These are phyloP conservation scores for Triangularia setosa DNA, from an alignment of 2,329 filamentous ascomycete genomes.

Conservation along the genomic window DNA sequence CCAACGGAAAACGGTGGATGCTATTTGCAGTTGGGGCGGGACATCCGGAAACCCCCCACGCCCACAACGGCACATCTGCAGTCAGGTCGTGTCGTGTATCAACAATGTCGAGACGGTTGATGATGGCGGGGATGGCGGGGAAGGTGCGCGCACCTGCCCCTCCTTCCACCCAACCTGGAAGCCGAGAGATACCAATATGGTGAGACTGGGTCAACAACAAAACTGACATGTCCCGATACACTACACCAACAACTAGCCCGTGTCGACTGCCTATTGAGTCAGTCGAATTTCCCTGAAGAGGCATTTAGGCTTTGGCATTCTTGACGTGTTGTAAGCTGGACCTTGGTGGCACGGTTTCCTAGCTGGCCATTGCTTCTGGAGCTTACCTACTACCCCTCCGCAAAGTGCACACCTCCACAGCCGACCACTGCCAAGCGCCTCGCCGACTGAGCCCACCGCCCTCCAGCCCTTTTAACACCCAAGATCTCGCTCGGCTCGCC, in stretches of 20 bases:
- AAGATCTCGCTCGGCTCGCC: constrained; percentile 17
- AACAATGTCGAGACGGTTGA: background rate
- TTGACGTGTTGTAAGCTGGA: too few relatives aligned
- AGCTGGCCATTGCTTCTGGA: too few relatives aligned
- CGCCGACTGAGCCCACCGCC: background rate
- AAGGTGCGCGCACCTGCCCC: background rate
- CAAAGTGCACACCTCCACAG: background rate
- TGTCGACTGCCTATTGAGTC: background rate
- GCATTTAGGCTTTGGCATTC: too few relatives aligned
- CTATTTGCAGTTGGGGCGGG: too few relatives aligned
- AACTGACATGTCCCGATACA: constrained; percentile 5
- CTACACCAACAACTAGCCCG: background rate
- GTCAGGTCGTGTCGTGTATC: background rate
- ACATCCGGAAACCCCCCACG: background rate
- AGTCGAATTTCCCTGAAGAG: background rate
- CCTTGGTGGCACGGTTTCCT: too few relatives aligned
- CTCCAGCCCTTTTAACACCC: background rate
- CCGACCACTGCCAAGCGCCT: background rate
- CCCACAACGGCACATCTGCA: background rate
- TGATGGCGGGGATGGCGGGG: background rate
- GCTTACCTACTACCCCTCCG: too few relatives aligned
- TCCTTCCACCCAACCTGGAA: too few relatives aligned
- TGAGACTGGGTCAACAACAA: background rate
- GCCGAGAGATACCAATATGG: background rate
- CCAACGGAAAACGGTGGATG: background rate